A percentile compares a stretch with the other conserved stretches of the same genome.
Evolutionary conservation across 2,329 filamentous ascomycete genomes (phyloP).

Genomic region (Ascochyta fabae): DNA sequence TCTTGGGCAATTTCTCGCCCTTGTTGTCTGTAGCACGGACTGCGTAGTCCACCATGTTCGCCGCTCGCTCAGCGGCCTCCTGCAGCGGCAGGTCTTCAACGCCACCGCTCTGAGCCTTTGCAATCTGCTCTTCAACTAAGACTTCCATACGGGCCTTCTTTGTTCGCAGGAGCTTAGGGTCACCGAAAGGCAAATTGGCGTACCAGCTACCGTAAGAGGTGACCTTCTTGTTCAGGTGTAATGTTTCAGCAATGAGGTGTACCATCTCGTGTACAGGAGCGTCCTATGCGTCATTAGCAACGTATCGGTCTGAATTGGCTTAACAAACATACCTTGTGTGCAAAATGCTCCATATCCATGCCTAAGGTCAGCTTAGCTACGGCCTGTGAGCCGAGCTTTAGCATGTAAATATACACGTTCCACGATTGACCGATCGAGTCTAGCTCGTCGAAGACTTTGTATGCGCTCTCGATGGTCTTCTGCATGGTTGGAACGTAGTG

Average conservation of each 20-base stretch:
- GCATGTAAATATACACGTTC: slow-evolving; percentile 60
- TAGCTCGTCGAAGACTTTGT: slow-evolving; percentile 56
- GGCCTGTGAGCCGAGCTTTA: slow-evolving; percentile 55
- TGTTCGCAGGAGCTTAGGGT: slow-evolving; percentile 50
- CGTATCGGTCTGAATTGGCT: too few relatives aligned
- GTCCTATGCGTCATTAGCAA: slow-evolving; percentile 35
- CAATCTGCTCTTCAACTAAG: slow-evolving; percentile 25
- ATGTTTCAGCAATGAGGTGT: slow-evolving; percentile 55
- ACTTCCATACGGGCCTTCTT: slow-evolving; percentile 25
- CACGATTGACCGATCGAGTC: slow-evolving; percentile 55
- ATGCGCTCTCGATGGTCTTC: slow-evolving; percentile 58
- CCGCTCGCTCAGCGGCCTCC: slow-evolving; percentile 48
- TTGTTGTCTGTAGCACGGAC: slow-evolving; percentile 31
- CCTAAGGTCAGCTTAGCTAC: slow-evolving; percentile 55
- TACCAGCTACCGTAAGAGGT: slow-evolving; percentile 64
- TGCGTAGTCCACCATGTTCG: slow-evolving; percentile 43
- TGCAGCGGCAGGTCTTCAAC: slow-evolving; percentile 44
- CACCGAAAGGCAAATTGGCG: slow-evolving; percentile 62
- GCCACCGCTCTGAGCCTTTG: slow-evolving; percentile 20
- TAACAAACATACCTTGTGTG: slow-evolving; percentile 6
- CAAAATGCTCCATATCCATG: slow-evolving; percentile 56
- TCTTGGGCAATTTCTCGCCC: slow-evolving; percentile 27
- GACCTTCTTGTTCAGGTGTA: slow-evolving; percentile 66
- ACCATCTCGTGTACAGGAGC: slow-evolving; percentile 61
- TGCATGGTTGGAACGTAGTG: slow-evolving; percentile 69